Evolutionary conservation across 306 rosid species (phyloP).

Genomic region (Amphicarpaea edgeworthii): DNA sequence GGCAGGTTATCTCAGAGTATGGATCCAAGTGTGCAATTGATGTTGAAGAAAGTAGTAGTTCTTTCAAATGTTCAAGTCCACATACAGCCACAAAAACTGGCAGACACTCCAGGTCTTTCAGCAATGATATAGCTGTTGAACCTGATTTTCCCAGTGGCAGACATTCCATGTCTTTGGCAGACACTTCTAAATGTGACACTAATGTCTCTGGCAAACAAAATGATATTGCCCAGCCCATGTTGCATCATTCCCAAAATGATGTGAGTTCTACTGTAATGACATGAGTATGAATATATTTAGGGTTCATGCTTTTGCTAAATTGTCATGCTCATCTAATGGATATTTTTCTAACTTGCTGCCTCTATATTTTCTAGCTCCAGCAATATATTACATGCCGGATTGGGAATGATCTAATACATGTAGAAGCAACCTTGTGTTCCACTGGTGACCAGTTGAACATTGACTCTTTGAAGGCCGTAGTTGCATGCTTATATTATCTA

Average conservation of each 20-base stretch:
- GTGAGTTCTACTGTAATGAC: conserved; percentile 64
- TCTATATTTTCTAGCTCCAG: conserved; percentile 53
- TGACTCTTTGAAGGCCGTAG: conserved; percentile 71
- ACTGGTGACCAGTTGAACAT: conserved; percentile 58
- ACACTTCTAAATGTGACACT: conserved; percentile 58
- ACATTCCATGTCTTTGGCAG: no score
- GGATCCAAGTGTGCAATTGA: conserved; percentile 57
- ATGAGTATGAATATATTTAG: conserved; percentile 36
- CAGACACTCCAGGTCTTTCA: conserved; percentile 58
- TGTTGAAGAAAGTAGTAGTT: conserved; percentile 78
- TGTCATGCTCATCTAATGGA: conserved; percentile 25
- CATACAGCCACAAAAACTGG: conserved; percentile 48
- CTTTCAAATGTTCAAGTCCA: conserved; percentile 66
- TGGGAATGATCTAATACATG: conserved; percentile 61
- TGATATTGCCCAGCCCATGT: conserved; percentile 42
- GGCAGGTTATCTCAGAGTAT: conserved; percentile 63
- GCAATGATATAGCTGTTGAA: conserved; percentile 53
- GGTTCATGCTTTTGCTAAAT: conserved; percentile 22
- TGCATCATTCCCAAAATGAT: conserved; percentile 52
- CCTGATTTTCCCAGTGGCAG: conserved; percentile 58
- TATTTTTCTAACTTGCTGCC: conserved; percentile 50
- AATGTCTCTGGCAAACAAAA: conserved; percentile 57
- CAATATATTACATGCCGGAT: conserved; percentile 65
- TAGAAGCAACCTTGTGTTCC: conserved; percentile 54
- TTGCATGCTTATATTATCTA: conserved; percentile 86